Base-by-base conservation (phyloP, 192 early-diverging fungal species). In the Obelidium mucronatum region DNA sequence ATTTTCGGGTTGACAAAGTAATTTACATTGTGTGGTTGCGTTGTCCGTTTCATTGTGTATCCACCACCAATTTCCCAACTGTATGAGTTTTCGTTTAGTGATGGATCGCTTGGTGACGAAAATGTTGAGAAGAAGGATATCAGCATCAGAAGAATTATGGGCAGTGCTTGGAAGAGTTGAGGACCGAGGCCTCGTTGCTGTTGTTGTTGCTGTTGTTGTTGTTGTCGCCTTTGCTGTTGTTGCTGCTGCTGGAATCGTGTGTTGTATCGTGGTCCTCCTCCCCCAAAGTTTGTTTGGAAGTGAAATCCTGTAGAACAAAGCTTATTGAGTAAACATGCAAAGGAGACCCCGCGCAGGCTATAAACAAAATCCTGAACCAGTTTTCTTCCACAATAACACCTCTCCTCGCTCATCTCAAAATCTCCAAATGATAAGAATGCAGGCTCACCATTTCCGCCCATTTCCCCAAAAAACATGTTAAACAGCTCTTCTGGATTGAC, bases 401-500 rank as follows among this genome's bases (percentile, higher is more conserved):
- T n/a, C n/a, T n/a, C n/a, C n/a, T n/a, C n/a, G n/a, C n/a, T n/a
- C n/a, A n/a, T n/a, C n/a, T n/a, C n/a, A n/a, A n/a, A 75, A n/a
- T 78, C 85, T 26, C 75, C 77, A 52, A 83, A 86, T 19, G 77
- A 58, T 56, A 71, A 62, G 36, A 65, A n/a, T 36, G 42, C 31
- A 6, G 24, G 24, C 73, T 37, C 30, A 42, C 44, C 30, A 67
- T 79, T 33, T 53, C 88, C 83, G 8, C 81, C 80, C 56, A 91
- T 90, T 28, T 89, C 90, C 1, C 93, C 92, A 81, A 98, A 96
- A 74, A 98, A 98, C 93, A 95, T 95, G 77, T 96, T 95, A 81
- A 98, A 96, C 28, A 98, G 76, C 40, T 98, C 97, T 79, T 98
- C 97, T 8, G 97, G 95, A 24, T 89, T 90, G 30, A 97, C 87